Conservation (phyloP, 2,329 filamentous ascomycete species). For the Pseudogymnoascus sp. region DNA sequence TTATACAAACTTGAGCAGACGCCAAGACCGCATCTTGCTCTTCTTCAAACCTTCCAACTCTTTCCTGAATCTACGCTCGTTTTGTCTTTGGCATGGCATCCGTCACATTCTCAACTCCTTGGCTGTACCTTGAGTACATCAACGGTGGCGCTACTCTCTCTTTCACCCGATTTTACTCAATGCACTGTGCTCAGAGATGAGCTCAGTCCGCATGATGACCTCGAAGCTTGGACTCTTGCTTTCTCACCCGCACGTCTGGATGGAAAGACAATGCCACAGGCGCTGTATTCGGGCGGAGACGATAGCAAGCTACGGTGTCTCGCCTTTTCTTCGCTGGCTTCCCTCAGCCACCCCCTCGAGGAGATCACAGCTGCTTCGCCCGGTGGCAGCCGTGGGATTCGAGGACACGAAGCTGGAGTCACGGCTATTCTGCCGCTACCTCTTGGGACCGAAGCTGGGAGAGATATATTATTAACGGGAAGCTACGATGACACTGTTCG, state of each 20-base stretch:
- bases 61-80: conserved; percentile 55
- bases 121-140: conserved; percentile 67
- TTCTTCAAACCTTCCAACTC: conserved; percentile 37
- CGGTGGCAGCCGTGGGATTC: conserved; percentile 26
- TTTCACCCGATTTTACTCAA: background rate
- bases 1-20: conserved; percentile 46
- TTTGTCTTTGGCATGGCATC: conserved; percentile 68
- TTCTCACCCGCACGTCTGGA: conserved; percentile 37
- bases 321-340: background rate
- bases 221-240: conserved; percentile 69
- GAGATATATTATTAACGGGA: conserved; percentile 65
- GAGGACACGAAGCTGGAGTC: conserved; percentile 71
- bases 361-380: conserved; percentile 7
- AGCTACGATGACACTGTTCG: conserved; percentile 85
- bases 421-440: conserved; percentile 73
- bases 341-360: conserved; percentile 1
- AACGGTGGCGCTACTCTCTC: conserved; percentile 46
- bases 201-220: conserved; percentile 20
- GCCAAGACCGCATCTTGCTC: conserved; percentile 25
- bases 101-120: conserved; percentile 44
- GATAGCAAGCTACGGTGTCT: conserved; percentile 36
- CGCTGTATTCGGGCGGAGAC: conserved; percentile 62
- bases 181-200: conserved; percentile 15
- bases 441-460: conserved; percentile 32
- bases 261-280: background rate